Conservation (phyloP, 2,329 filamentous ascomycete species). For the Aspergillus amoenus region DNA sequence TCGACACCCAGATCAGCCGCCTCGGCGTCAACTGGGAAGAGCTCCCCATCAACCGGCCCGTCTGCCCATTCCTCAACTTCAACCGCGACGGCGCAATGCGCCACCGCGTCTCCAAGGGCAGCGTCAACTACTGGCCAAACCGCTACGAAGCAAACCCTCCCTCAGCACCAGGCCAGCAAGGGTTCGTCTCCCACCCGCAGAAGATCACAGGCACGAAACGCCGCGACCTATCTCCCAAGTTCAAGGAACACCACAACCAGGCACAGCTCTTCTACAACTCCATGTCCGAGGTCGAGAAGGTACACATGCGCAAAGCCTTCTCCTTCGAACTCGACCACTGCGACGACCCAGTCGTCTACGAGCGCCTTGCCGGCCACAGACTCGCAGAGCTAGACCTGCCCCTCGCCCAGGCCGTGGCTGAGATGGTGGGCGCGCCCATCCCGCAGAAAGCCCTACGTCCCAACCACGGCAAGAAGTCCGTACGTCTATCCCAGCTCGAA, state of each 20-base stretch:
- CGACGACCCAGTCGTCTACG: conserved; percentile 75
- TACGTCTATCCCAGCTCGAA: conserved; percentile 64
- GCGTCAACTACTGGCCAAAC: conserved; percentile 79
- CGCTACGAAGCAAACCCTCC: conserved; percentile 64
- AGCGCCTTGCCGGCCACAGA: conserved; percentile 62
- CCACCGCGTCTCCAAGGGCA: conserved; percentile 71
- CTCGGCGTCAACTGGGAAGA: conserved; percentile 75
- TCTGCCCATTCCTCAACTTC: conserved; percentile 73
- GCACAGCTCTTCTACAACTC: conserved; percentile 40
- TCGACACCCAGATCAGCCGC: conserved; percentile 59
- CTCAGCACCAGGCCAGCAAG: conserved; percentile 66
- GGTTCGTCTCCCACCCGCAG: conserved; percentile 66
- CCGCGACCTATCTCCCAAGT: conserved; percentile 45
- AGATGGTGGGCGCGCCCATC: conserved; percentile 68
- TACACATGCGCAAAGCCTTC: conserved; percentile 37
- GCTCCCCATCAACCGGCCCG: conserved; percentile 72
- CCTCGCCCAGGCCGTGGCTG: conserved; percentile 68
- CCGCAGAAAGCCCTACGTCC: conserved; percentile 52
- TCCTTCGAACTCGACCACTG: conserved; percentile 52
- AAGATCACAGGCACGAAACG: conserved; percentile 68
- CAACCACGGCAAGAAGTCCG: conserved; percentile 68
- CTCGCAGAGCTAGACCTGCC: conserved; percentile 69
- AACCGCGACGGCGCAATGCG: conserved; percentile 73
- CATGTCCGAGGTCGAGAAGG: conserved; percentile 35
- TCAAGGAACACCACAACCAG: conserved; percentile 48